These are phyloP conservation scores for Globisporangium splendens DNA, from an alignment of 352 stramenopile genomes.

Conservation along the genomic window DNA sequence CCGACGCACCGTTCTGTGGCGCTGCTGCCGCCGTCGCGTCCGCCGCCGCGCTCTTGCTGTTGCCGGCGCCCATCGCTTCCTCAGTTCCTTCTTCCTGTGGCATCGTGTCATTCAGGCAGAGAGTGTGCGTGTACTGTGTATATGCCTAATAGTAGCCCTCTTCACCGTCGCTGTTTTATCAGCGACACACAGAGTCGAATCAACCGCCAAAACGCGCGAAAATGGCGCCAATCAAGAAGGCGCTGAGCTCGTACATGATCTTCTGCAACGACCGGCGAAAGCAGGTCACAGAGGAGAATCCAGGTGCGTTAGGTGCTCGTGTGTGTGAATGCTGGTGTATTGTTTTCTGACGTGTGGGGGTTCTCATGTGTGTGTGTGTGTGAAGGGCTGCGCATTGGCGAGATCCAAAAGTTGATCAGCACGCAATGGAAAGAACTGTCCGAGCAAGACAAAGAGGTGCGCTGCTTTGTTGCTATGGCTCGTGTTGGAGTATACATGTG, in stretches of 20 bases:
- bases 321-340: background rate
- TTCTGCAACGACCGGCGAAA: constrained; percentile 81
- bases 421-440: constrained; percentile 86
- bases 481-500: background rate
- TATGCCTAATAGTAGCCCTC: constrained; percentile 5
- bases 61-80: constrained; percentile 41
- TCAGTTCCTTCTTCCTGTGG: background rate
- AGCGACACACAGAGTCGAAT: background rate
- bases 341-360: too few relatives aligned
- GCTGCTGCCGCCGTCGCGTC: background rate
- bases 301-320: constrained; percentile 21
- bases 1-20: constrained; percentile 3
- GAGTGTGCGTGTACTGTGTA: background rate
- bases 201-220: constrained; percentile 2
- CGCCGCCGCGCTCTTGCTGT: constrained; percentile 52
- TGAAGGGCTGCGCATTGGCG: constrained; percentile 48
- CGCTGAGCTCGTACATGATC: constrained; percentile 81
- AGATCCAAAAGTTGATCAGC: constrained; percentile 90
- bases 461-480: background rate
- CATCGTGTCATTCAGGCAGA: too few relatives aligned
- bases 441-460: constrained; percentile 78
- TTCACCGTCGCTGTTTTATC: background rate
- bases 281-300: constrained; percentile 58
- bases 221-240: constrained; percentile 77
- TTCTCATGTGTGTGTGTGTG: background rate